Evolutionary conservation across 805 yeast species (phyloP), one percentile per base, ranked within the genome.

Genomic region (Cyberlindnera misumaiensis): DNA sequence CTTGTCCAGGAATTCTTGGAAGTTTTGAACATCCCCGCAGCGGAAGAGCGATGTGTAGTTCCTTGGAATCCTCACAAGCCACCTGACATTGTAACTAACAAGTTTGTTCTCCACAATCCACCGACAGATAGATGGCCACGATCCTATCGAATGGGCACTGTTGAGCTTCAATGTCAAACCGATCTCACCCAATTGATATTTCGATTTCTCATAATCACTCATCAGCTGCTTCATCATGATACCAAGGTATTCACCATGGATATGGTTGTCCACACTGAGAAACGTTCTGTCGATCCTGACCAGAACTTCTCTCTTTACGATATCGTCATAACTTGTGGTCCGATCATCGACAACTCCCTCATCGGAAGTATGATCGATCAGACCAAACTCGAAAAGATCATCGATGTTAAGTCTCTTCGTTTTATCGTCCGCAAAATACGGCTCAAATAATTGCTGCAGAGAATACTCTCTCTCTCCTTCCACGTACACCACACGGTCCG

Each of bases 201-300:
- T 65, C 16, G 64, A 56, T 34, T 58, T 63, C 39, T 65, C 70
- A 30, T 60, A 51, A 22, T 54, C 58, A 34, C 50, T 47, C 15
- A 65, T 46, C 1, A 58, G 60, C 40, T 62, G 57, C 34, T 52
- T 58, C 17, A 65, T 42, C 8, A 64, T 45, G 35, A 54, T 52
- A 11, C 64, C 62, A 13, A 65, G 43, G 34, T 64, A 65, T 43
- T 64, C 66, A 20, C 71, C 71, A 11, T 56, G 51, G 33, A 64
- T 48, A 30, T 41, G 46, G 36, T 65, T 65, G 35, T 64, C 66
- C 39, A 59, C 51, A 36, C 64, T 62, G 12, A 65, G 28, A 32
- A 64, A 64, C 0, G 64, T 59, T 25, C 52, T 50, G 8, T 64
- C 63, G 28, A 65, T 47, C 22, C 53, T 47, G 17, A 54, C 45